Percentiles rank a stretch among this genome's conserved stretches.
Conservation (phyloP, 805 yeast species). For the Metschnikowia borealis region DNA sequence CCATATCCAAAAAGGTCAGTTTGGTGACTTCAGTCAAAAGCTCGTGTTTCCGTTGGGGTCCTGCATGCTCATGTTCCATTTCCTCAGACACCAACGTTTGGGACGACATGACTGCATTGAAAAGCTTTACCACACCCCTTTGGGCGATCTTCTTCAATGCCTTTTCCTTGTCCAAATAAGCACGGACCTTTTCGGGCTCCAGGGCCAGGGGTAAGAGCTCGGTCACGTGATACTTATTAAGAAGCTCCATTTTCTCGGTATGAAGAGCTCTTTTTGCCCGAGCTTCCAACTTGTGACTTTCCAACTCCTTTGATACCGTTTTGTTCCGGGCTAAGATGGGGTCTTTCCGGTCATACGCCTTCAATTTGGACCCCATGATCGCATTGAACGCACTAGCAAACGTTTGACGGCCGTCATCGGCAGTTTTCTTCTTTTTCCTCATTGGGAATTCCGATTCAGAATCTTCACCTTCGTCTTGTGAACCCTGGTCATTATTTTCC, state of each 20-base stretch:
- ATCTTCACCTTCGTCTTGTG: conserved; percentile 10
- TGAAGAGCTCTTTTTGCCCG: conserved; percentile 71
- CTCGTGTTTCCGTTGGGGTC: conserved; percentile 50
- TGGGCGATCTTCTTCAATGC: conserved; percentile 77
- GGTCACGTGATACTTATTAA: conserved; percentile 64
- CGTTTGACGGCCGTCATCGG: conserved; percentile 66
- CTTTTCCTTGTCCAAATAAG: conserved; percentile 61
- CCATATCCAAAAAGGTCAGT: conserved; percentile 79
- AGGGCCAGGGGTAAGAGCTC: conserved; percentile 62
- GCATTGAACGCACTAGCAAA: conserved; percentile 84
- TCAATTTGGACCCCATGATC: conserved; percentile 76
- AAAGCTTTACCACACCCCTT: conserved; percentile 79
- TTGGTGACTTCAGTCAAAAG: conserved; percentile 76
- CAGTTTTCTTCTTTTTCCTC: conserved; percentile 53
- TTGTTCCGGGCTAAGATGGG: conserved; percentile 89
- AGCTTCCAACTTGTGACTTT: conserved; percentile 74
- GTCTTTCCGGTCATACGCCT: conserved; percentile 83
- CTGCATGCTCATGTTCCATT: conserved; percentile 42
- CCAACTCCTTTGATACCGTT: conserved; percentile 63
- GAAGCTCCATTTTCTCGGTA: conserved; percentile 64
- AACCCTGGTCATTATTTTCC: conserved; percentile 21
- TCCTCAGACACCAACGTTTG: conserved; percentile 60
- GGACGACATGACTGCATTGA: conserved; percentile 77
- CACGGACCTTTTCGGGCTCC: conserved; percentile 54
- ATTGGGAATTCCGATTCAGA: conserved; percentile 33